Evolutionary conservation across 129 eudicot genomes (phyloP).

Genomic region (Tanacetum coccineum): DNA sequence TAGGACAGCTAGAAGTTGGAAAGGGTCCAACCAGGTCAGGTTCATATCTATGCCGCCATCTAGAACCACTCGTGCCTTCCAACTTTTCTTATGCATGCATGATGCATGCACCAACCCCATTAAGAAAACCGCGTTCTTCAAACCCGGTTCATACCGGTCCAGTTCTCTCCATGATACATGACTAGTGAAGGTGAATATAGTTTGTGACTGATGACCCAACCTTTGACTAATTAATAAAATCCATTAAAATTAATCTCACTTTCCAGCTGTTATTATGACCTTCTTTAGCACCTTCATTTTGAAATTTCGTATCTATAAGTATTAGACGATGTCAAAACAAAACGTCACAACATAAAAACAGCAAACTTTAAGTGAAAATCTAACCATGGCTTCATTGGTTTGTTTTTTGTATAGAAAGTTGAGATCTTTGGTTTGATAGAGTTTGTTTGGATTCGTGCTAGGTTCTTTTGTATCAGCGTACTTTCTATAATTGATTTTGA

Average conservation of each 20-base stretch:
- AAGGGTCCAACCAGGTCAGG: slow-evolving; percentile 11
- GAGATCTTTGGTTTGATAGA: not conserved
- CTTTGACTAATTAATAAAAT: slow-evolving; percentile 4
- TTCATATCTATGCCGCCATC: slow-evolving; percentile 23
- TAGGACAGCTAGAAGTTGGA: not conserved
- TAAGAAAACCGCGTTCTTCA: not conserved
- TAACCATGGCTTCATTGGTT: slow-evolving; percentile 15
- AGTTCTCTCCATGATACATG: not conserved
- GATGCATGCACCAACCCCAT: not conserved
- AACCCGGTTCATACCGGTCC: slow-evolving; percentile 10
- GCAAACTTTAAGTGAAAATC: not conserved
- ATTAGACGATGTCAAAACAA: not conserved
- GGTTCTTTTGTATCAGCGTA: slow-evolving; percentile 16
- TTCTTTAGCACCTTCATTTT: slow-evolving; percentile 12
- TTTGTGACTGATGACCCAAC: slow-evolving; percentile 12
- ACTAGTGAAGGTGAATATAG: slow-evolving; percentile 7
- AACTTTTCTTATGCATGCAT: slow-evolving; percentile 5
- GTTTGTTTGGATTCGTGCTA: not conserved
- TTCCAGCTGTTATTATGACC: slow-evolving; percentile 19
- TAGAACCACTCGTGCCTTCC: slow-evolving; percentile 6
- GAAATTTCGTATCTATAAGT: slow-evolving; percentile 7
- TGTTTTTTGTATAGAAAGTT: slow-evolving; percentile 1
- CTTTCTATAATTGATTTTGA: slow-evolving; percentile 38
- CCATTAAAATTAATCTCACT: not conserved
- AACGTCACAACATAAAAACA: not conserved